Percentiles rank a stretch among this genome's conserved stretches.
Conservation (phyloP, 176 grass and related monocot genomes). For the Areca catechu region DNA sequence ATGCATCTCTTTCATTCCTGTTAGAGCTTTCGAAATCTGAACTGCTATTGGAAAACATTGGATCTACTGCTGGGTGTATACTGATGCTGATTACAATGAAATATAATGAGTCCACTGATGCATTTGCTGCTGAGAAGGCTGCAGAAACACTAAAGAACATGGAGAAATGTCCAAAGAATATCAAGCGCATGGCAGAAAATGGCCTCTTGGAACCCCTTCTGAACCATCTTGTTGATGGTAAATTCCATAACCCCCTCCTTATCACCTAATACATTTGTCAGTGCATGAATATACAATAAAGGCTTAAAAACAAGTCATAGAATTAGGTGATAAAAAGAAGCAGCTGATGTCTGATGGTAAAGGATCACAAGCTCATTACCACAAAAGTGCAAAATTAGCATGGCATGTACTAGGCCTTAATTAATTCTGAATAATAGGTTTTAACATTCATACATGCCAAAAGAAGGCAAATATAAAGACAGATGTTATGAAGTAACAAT, state of each 20-base stretch:
- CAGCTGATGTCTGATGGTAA: too few relatives aligned
- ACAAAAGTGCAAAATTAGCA: too few relatives aligned
- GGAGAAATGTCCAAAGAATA: constrained; percentile 69
- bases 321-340: too few relatives aligned
- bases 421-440: too few relatives aligned
- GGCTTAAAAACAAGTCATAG: too few relatives aligned
- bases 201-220: constrained; percentile 82
- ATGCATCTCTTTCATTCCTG: constrained; percentile 58
- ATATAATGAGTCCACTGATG: constrained; percentile 56
- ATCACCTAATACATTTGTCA: too few relatives aligned
- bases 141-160: constrained; percentile 56
- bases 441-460: too few relatives aligned
- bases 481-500: too few relatives aligned
- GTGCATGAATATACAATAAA: too few relatives aligned
- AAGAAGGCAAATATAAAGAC: too few relatives aligned
- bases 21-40: constrained; percentile 65
- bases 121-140: constrained; percentile 40
- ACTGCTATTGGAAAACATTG: constrained; percentile 46
- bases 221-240: constrained; percentile 72
- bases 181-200: constrained; percentile 84
- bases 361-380: too few relatives aligned
- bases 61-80: constrained; percentile 45
- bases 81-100: constrained; percentile 72
- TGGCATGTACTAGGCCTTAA: too few relatives aligned
- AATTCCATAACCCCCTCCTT: constrained; percentile 6